Conservation (phyloP, 306 rosid species). For the Rubus idaeus region DNA sequence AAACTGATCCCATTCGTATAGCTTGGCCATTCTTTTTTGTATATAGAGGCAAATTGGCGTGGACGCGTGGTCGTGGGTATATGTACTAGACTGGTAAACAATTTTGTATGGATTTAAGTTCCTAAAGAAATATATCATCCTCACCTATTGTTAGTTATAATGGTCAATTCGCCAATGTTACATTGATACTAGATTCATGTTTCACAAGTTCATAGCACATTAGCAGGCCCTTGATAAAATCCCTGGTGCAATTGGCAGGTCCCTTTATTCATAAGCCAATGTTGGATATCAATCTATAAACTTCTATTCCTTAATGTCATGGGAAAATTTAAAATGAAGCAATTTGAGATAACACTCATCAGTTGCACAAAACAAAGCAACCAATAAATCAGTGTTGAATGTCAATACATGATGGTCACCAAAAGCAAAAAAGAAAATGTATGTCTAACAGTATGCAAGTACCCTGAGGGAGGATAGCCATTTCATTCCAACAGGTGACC, state of each 20-base stretch:
- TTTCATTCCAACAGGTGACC: background rate
- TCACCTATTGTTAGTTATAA: background rate
- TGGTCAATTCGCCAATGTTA: background rate
- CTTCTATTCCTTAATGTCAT: background rate
- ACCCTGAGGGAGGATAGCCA: background rate
- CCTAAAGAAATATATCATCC: background rate
- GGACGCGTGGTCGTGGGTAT: slow-evolving; percentile 20
- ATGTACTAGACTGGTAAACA: slow-evolving; percentile 35
- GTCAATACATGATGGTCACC: slow-evolving; percentile 1
- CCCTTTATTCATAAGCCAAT: too few relatives aligned
- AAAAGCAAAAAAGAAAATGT: background rate
- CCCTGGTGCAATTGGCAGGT: too few relatives aligned
- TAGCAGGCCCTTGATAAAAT: background rate
- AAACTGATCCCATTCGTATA: slow-evolving; percentile 35
- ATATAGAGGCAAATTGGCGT: slow-evolving; percentile 33
- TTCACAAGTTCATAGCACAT: background rate
- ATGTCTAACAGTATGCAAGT: background rate
- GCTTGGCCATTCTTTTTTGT: slow-evolving; percentile 46
- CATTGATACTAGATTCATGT: background rate
- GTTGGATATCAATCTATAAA: background rate
- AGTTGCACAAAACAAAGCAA: background rate
- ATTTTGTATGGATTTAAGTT: slow-evolving; percentile 39
- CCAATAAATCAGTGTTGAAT: background rate
- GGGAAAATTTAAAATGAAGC: background rate
- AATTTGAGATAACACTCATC: background rate